Percentiles rank a stretch among this genome's conserved stretches.
These are phyloP conservation scores for Chlorella sorokiniana DNA, from an alignment of 139 green algal species.

Conservation along the genomic window DNA sequence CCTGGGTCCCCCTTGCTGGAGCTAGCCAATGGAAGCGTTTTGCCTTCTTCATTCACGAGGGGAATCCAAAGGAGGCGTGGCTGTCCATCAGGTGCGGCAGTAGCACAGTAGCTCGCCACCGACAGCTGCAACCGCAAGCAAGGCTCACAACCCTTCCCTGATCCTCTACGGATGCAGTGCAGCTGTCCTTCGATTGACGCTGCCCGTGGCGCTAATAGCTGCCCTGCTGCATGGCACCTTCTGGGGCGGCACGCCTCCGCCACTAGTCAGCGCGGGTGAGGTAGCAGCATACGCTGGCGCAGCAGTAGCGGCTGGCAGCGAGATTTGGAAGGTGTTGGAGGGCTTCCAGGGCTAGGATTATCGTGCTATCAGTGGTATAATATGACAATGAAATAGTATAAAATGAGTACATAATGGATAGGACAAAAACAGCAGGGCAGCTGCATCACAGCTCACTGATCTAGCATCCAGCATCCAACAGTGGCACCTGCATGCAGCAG, in stretches of 20 bases:
- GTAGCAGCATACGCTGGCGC: neutral
- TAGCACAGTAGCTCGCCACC: neutral
- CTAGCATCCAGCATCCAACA: neutral
- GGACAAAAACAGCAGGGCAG: neutral
- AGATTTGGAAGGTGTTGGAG: conserved; percentile 21
- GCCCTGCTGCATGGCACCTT: neutral
- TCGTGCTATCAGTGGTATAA: too few species aligned
- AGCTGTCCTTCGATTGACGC: neutral
- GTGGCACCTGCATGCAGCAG: neutral
- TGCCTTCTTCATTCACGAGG: conserved; percentile 4
- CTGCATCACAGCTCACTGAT: neutral
- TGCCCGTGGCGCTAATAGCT: conserved; percentile 3
- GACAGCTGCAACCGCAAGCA: too few species aligned
- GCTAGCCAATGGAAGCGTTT: conserved; percentile 11
- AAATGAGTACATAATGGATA: neutral
- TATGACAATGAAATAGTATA: too few species aligned
- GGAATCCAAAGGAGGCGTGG: conserved; percentile 25
- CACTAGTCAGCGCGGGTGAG: neutral
- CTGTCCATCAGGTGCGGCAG: conserved; percentile 20
- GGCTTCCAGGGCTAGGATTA: conserved; percentile 15
- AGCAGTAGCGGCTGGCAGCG: neutral
- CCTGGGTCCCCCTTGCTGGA: neutral
- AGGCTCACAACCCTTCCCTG: too few species aligned
- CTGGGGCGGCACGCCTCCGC: conserved; percentile 1
- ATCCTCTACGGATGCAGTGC: neutral